Percentiles rank a stretch among this genome's conserved stretches.
Evolutionary conservation across 495 filamentous ascomycete species (phyloP).

Genomic region (Pyrenula aspistea): DNA sequence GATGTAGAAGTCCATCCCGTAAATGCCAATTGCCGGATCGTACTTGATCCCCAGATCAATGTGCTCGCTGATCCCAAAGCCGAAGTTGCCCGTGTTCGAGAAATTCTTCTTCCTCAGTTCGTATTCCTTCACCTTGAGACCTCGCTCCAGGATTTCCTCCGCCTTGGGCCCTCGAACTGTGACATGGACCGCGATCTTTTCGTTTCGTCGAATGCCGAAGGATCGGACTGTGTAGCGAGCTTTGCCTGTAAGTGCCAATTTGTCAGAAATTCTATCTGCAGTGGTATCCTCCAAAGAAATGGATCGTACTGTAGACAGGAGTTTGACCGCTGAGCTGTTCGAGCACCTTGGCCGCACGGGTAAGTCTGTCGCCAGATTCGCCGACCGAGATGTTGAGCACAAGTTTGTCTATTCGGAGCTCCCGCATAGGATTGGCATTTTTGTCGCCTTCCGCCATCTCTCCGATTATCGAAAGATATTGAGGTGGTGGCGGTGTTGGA

Average conservation of each 20-base stretch:
- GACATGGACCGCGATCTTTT: conserved; percentile 99
- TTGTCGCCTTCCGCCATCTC: conserved; percentile 52
- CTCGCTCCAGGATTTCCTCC: conserved; percentile 99
- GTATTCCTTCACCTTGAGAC: conserved; percentile 99
- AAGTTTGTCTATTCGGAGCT: conserved; percentile 99
- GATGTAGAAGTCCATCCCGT: conserved; percentile 99
- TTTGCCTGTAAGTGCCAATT: conserved; percentile 53
- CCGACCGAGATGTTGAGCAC: conserved; percentile 99
- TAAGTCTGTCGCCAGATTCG: conserved; percentile 99
- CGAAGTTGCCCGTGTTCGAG: conserved; percentile 98
- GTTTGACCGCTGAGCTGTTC: conserved; percentile 99
- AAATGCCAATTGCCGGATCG: conserved; percentile 98
- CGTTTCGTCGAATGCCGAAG: conserved; percentile 99
- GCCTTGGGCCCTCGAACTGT: conserved; percentile 99
- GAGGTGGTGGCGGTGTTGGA: not conserved
- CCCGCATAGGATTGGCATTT: conserved; percentile 93
- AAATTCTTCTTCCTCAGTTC: conserved; percentile 98
- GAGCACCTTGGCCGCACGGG: conserved; percentile 98
- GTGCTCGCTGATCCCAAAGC: conserved; percentile 99
- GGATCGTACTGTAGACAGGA: conserved; percentile 83
- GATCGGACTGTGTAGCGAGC: conserved; percentile 99
- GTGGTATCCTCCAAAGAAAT: too few species aligned
- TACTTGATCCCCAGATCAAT: conserved; percentile 99
- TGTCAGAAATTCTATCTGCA: too few species aligned
- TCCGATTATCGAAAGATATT: not conserved